phyloP scores from a whole-genome alignment of 441 rosid species.

The Flueggea neowawraea region DNA sequence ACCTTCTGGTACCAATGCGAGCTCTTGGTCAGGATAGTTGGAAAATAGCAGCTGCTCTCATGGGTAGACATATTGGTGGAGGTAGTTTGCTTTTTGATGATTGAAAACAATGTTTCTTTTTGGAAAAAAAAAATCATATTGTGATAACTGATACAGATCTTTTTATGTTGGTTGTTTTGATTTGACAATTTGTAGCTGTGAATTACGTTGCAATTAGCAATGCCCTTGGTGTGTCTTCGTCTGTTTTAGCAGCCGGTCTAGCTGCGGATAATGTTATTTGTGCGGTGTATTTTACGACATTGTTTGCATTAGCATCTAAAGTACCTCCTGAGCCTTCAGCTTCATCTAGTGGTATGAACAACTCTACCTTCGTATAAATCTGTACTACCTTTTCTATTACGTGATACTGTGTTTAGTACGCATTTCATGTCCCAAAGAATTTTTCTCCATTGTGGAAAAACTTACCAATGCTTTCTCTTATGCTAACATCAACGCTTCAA shows the following conservation, averaged over 20 bases:
- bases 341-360: slow-evolving; percentile 33
- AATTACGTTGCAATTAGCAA: slow-evolving; percentile 81
- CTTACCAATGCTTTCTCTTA: no score
- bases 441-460: no score
- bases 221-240: slow-evolving; percentile 70
- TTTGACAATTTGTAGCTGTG: slow-evolving; percentile 37
- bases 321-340: slow-evolving; percentile 50
- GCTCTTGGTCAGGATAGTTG: slow-evolving; percentile 86
- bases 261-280: slow-evolving; percentile 82
- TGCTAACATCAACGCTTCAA: no score
- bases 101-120: background rate
- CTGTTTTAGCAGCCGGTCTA: slow-evolving; percentile 77
- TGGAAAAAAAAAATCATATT: no score
- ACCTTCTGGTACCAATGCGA: slow-evolving; percentile 72
- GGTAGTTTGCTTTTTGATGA: slow-evolving; percentile 40
- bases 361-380: background rate
- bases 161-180: no score
- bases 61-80: slow-evolving; percentile 91
- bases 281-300: slow-evolving; percentile 51
- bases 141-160: no score
- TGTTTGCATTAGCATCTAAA: slow-evolving; percentile 70
- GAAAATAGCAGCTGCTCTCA: slow-evolving; percentile 89
- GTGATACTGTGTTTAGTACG: no score
- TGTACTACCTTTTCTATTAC: background rate
- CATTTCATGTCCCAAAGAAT: no score